Evolutionary conservation across 169 alveolate genomes (phyloP).

Genomic region (Plasmodium fragile): DNA sequence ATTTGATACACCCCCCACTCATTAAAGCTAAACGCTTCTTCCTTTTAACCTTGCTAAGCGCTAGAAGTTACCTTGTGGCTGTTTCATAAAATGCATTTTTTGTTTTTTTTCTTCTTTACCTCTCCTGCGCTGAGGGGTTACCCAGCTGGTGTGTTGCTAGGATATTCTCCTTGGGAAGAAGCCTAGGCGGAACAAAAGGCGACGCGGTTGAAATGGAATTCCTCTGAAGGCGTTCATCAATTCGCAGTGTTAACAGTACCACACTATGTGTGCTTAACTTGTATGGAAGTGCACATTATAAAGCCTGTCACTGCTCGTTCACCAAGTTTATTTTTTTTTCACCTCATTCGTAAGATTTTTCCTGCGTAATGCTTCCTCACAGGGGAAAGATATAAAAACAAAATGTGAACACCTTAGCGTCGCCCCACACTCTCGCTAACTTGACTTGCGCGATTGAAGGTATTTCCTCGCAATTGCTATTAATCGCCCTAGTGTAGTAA

Average conservation of each 20-base stretch:
- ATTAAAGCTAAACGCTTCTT: background rate
- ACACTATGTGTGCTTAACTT: background rate
- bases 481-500: background rate
- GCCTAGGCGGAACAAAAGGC: background rate
- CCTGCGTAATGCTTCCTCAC: background rate
- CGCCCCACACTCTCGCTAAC: background rate
- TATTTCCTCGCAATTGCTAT: background rate
- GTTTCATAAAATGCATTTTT: background rate
- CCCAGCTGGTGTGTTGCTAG: constrained; percentile 3
- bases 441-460: background rate
- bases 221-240: background rate
- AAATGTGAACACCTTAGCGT: background rate
- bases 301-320: background rate
- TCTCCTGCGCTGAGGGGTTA: background rate
- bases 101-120: background rate
- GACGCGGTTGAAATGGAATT: background rate
- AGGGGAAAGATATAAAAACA: background rate
- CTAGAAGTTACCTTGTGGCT: background rate
- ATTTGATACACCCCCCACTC: background rate
- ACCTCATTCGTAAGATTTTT: background rate
- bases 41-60: background rate
- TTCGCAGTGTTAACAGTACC: background rate
- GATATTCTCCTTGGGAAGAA: background rate
- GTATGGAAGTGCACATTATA: background rate
- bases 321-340: background rate